Percentiles rank a stretch among this genome's conserved stretches.
phyloP scores from a whole-genome alignment of 192 early-diverging fungal genomes.

The Diversispora epigaea region DNA sequence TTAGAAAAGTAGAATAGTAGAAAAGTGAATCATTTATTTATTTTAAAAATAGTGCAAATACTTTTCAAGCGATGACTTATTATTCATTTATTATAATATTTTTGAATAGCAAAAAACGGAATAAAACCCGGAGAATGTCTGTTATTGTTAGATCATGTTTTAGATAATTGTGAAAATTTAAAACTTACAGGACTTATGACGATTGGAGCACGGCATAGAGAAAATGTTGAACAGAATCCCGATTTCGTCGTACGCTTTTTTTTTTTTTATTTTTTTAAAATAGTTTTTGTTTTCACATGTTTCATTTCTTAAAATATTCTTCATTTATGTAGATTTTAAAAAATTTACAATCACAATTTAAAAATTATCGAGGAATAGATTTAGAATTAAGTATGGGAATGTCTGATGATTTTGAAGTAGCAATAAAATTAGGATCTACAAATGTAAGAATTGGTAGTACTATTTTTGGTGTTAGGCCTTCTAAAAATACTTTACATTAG shows the following conservation, averaged over 20 bases:
- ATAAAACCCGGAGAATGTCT: slow-evolving; percentile 54
- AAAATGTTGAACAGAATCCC: slow-evolving; percentile 55
- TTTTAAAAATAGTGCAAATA: neutral
- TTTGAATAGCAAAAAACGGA: slow-evolving; percentile 72
- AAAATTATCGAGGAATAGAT: slow-evolving; percentile 31
- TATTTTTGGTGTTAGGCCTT: slow-evolving; percentile 80
- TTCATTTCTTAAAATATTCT: too few relatives aligned
- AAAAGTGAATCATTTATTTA: neutral
- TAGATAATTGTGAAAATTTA: slow-evolving; percentile 64
- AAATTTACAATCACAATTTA: slow-evolving; percentile 40
- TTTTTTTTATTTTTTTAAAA: neutral
- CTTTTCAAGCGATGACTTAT: slow-evolving; percentile 8
- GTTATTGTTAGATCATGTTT: slow-evolving; percentile 63
- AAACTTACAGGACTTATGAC: slow-evolving; percentile 90
- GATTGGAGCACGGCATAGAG: slow-evolving; percentile 76
- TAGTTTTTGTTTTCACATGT: too few relatives aligned
- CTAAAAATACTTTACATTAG: neutral
- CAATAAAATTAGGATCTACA: slow-evolving; percentile 81
- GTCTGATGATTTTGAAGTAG: slow-evolving; percentile 90
- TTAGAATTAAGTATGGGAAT: slow-evolving; percentile 96
- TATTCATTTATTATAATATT: slow-evolving; percentile 2
- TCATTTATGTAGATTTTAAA: neutral
- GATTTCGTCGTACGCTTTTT: slow-evolving; percentile 66
- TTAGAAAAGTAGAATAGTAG: too few relatives aligned
- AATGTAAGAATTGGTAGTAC: slow-evolving; percentile 91